A percentile compares a stretch with the other conserved stretches of the same genome.
phyloP scores from a whole-genome alignment of 208 protist genomes.

The Trypanosoma rangeli region DNA sequence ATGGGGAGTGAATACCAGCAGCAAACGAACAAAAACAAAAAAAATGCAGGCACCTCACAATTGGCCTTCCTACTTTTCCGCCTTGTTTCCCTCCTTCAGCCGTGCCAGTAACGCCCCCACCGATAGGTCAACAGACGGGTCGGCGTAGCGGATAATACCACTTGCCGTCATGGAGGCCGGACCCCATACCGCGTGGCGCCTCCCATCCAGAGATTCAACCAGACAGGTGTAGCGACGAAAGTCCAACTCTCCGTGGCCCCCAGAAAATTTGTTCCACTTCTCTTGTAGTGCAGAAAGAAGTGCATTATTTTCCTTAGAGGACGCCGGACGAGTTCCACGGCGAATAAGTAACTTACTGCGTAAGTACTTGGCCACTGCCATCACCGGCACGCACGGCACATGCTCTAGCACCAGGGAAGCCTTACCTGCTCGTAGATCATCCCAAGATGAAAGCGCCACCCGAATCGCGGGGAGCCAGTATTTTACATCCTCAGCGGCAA shows the following conservation, averaged over 20 bases:
- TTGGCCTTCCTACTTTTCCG: too few species aligned
- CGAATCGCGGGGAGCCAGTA: constrained; percentile 17
- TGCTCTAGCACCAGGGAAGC: constrained; percentile 19
- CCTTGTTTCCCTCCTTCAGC: constrained; percentile 3
- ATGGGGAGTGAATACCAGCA: too few species aligned
- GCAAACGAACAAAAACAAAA: too few species aligned
- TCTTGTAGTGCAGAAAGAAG: constrained; percentile 11
- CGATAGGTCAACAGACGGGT: constrained; percentile 2
- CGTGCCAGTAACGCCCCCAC: constrained; percentile 16
- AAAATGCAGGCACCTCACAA: too few species aligned
- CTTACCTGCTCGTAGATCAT: constrained; percentile 17
- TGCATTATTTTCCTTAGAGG: not conserved
- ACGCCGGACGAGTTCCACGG: constrained; percentile 31
- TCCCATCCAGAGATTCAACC: constrained; percentile 13
- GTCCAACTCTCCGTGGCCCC: not conserved
- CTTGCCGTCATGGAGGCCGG: not conserved
- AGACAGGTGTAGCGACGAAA: not conserved
- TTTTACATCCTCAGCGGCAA: not conserved
- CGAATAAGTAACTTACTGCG: constrained; percentile 42
- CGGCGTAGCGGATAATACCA: constrained; percentile 10
- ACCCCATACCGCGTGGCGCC: constrained; percentile 24
- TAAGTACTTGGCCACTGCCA: constrained; percentile 42
- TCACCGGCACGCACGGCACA: constrained; percentile 33
- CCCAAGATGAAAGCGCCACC: constrained; percentile 14
- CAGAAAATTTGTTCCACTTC: constrained; percentile 11